Percentiles rank a stretch among this genome's conserved stretches.
These are phyloP conservation scores for Blastosporella zonata DNA, from an alignment of 1,284 basidiomycete genomes.

Conservation along the genomic window DNA sequence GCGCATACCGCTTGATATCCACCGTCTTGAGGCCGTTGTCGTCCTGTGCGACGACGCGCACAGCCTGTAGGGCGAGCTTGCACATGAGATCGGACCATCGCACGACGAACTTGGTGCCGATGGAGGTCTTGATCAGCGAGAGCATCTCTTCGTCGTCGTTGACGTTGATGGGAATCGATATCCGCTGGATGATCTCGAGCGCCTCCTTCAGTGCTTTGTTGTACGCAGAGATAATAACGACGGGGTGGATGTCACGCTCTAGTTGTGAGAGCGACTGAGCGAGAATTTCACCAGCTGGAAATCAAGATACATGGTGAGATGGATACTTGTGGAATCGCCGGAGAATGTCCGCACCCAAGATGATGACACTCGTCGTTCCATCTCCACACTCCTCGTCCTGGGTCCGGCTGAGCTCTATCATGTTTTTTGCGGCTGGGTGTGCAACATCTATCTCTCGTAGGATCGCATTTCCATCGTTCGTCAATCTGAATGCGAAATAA, in stretches of 20 bases:
- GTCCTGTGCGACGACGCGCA: slow-evolving; percentile 77
- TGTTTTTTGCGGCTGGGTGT: slow-evolving; percentile 98
- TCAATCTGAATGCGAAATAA: slow-evolving; percentile 48
- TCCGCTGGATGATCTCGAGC: slow-evolving; percentile 81
- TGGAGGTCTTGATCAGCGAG: slow-evolving; percentile 95
- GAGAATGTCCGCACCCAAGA: slow-evolving; percentile 64
- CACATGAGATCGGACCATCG: slow-evolving; percentile 99
- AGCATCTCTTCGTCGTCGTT: slow-evolving; percentile 91
- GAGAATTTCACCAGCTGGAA: slow-evolving; percentile 93
- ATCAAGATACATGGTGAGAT: too few relatives aligned
- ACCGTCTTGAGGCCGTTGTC: slow-evolving; percentile 78
- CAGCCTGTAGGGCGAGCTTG: slow-evolving; percentile 88
- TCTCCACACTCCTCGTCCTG: slow-evolving; percentile 99
- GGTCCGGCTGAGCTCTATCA: slow-evolving; percentile 97
- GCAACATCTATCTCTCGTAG: slow-evolving; percentile 97
- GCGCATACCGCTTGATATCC: slow-evolving; percentile 97
- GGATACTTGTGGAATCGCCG: too few relatives aligned
- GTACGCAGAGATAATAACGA: slow-evolving; percentile 98
- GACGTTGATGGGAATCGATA: slow-evolving; percentile 90
- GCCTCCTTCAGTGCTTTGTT: slow-evolving; percentile 94
- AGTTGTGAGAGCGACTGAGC: slow-evolving; percentile 91
- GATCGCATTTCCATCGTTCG: slow-evolving; percentile 98
- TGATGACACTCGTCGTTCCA: slow-evolving; percentile 97
- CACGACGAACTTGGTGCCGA: slow-evolving; percentile 98
- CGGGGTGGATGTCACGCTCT: slow-evolving; percentile 96